phyloP scores from a whole-genome alignment of 352 stramenopile genomes.

The Aphanomyces astaci region DNA sequence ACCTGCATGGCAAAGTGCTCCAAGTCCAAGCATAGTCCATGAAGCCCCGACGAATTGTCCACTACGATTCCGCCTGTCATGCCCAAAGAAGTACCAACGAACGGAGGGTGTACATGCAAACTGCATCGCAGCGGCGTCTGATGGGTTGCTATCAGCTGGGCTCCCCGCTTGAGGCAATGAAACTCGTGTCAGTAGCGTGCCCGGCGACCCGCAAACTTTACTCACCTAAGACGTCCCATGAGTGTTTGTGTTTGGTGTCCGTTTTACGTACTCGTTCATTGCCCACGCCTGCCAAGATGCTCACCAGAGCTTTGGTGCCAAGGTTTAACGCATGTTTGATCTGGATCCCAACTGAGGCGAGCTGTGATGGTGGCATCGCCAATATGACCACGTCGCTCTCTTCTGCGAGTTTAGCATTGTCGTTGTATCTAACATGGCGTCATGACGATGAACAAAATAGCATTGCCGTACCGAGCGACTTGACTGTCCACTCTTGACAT shows the following conservation, averaged over 20 bases:
- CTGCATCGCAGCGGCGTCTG: not conserved
- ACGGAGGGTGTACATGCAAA: not conserved
- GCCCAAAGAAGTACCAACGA: not conserved
- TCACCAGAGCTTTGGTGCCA: constrained; percentile 33
- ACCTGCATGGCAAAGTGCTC: not conserved
- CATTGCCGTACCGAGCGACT: not conserved
- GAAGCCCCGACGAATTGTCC: constrained; percentile 6
- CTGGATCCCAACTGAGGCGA: constrained; percentile 62
- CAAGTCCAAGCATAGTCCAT: not conserved
- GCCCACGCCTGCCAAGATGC: constrained; percentile 37
- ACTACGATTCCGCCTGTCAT: not conserved
- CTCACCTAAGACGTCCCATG: not conserved
- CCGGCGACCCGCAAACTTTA: constrained; percentile 5
- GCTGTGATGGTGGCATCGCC: constrained; percentile 55
- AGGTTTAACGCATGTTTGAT: constrained; percentile 44
- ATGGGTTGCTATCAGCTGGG: not conserved
- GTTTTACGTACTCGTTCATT: constrained; percentile 30
- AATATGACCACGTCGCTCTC: constrained; percentile 55
- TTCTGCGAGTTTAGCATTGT: constrained; percentile 44
- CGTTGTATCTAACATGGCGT: constrained; percentile 43
- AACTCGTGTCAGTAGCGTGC: constrained; percentile 2
- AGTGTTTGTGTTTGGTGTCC: not conserved
- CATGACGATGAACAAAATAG: not conserved
- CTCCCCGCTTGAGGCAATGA: no score
- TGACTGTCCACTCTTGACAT: not conserved